Conservation (phyloP, 352 stramenopile species). For the Globisporangium yorkense region DNA sequence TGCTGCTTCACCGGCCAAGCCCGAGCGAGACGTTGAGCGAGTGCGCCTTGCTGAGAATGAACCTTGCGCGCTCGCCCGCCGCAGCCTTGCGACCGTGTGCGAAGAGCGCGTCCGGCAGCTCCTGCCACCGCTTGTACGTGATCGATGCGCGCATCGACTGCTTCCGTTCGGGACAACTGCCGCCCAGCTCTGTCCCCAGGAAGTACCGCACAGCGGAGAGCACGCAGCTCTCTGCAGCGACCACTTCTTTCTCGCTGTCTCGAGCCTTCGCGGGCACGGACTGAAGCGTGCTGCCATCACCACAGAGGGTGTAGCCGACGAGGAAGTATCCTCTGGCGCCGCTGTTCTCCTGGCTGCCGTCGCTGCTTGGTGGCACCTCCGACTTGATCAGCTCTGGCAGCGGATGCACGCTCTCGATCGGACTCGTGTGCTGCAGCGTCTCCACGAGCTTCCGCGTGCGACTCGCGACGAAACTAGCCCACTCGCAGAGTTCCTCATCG, state of each 20-base stretch:
- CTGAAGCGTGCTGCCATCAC: neutral
- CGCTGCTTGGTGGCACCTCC: neutral
- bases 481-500: conserved; percentile 58
- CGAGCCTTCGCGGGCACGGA: neutral
- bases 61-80: conserved; percentile 66
- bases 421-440: conserved; percentile 62
- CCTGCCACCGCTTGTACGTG: conserved; percentile 56
- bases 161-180: conserved; percentile 48
- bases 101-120: conserved; percentile 62
- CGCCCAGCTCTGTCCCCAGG: conserved; percentile 63
- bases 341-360: neutral
- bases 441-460: conserved; percentile 83
- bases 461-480: conserved; percentile 73
- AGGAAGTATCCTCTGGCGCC: conserved; percentile 53
- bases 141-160: conserved; percentile 56
- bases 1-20: conserved; percentile 27
- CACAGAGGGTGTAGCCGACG: conserved; percentile 50
- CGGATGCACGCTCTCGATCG: conserved; percentile 59
- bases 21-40: conserved; percentile 50
- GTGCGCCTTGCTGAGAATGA: conserved; percentile 74
- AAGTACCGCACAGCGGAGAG: conserved; percentile 72
- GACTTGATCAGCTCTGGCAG: conserved; percentile 57
- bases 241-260: conserved; percentile 14
- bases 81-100: conserved; percentile 45
- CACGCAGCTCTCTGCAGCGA: conserved; percentile 31